phyloP scores from a whole-genome alignment of 805 yeast genomes.

The Pichia phayaonensis region DNA sequence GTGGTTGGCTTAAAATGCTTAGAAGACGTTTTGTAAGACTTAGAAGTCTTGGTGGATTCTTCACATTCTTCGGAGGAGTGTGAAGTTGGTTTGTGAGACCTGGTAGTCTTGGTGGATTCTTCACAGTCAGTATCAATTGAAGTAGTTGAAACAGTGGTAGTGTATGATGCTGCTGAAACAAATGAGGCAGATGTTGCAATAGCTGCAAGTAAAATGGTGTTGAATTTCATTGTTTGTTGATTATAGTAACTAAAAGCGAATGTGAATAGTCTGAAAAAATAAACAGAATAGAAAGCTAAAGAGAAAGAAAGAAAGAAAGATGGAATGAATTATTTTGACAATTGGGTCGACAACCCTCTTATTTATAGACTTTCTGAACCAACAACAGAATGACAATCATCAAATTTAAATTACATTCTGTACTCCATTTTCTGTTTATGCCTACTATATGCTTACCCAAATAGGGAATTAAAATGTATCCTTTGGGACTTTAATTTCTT shows the following conservation, averaged over 20 bases:
- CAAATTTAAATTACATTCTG: too few relatives aligned
- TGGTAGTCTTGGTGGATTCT: not conserved
- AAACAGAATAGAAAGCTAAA: not conserved
- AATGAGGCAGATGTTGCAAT: not conserved
- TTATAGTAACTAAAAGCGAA: not conserved
- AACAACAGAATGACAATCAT: not conserved
- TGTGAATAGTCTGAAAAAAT: not conserved
- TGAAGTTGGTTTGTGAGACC: not conserved
- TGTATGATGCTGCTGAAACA: not conserved
- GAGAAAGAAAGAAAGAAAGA: not conserved
- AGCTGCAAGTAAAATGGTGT: constrained; percentile 1
- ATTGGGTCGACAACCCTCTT: not conserved
- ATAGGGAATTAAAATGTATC: too few relatives aligned
- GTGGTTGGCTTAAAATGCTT: too few relatives aligned
- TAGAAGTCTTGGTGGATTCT: not conserved
- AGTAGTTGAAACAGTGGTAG: not conserved
- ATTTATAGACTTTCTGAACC: not conserved
- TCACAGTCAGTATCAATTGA: not conserved
- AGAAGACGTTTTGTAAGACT: too few relatives aligned
- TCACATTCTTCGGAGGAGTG: not conserved
- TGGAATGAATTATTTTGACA: not conserved
- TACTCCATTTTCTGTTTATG: not conserved
- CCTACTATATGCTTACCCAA: not conserved
- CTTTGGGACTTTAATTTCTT: too few relatives aligned
- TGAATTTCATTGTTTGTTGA: constrained; percentile 4